Percentiles rank a stretch among this genome's conserved stretches.
phyloP scores from a whole-genome alignment of 495 filamentous ascomycete genomes.

The Aeminium ludgeri region DNA sequence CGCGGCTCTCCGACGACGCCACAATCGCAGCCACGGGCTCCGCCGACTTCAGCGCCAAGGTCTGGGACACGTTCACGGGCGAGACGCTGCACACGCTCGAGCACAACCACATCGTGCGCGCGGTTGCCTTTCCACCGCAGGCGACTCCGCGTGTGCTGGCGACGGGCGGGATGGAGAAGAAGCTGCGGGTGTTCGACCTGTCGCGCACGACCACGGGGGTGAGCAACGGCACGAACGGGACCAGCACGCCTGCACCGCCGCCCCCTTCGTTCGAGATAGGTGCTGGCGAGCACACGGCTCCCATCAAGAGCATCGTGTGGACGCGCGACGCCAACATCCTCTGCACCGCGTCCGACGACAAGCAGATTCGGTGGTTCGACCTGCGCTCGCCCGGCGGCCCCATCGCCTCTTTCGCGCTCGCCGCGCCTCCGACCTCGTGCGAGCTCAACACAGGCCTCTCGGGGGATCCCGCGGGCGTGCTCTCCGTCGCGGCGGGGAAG shows the following conservation, averaged over 20 bases:
- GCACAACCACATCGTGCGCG: conserved; percentile 87
- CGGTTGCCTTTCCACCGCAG: conserved; percentile 67
- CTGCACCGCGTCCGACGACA: conserved; percentile 78
- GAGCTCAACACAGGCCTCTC: conserved; percentile 63
- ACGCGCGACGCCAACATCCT: conserved; percentile 68
- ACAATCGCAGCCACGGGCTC: conserved; percentile 78
- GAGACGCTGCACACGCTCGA: conserved; percentile 76
- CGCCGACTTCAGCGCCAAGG: conserved; percentile 93
- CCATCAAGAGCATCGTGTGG: conserved; percentile 93
- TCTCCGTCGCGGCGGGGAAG: conserved; percentile 67
- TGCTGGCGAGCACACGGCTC: conserved; percentile 58
- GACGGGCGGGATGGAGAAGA: conserved; percentile 90
- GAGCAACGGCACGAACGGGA: conserved; percentile 17
- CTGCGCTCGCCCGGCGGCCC: conserved; percentile 48
- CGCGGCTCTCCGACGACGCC: conserved; percentile 74
- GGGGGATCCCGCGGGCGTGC: conserved; percentile 25
- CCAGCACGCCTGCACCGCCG: conserved; percentile 7
- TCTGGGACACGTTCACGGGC: conserved; percentile 93
- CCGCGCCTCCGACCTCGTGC: conserved; percentile 76
- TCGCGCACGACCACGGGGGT: conserved; percentile 28
- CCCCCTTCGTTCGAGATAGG: conserved; percentile 58
- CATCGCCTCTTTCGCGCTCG: conserved; percentile 53
- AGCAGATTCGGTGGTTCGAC: conserved; percentile 89
- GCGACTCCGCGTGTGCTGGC: conserved; percentile 65
- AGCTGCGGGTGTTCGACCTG: conserved; percentile 85